phyloP scores from a whole-genome alignment of 345 rosid species.

The Euphorbia peplus region DNA sequence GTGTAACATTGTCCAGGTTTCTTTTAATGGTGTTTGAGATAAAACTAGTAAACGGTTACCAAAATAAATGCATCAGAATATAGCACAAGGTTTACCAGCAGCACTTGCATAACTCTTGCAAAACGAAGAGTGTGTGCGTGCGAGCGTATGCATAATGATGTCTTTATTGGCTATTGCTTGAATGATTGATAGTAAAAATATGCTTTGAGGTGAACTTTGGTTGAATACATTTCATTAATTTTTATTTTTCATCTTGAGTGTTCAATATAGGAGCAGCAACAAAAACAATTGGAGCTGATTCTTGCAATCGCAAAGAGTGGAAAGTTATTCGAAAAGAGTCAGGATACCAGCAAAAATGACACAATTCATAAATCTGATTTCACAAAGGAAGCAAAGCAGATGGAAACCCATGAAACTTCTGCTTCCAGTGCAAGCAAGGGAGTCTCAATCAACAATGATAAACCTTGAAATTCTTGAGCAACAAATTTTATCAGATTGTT shows the following conservation, averaged over 20 bases:
- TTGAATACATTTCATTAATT: slow-evolving; percentile 9
- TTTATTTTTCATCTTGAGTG: slow-evolving; percentile 17
- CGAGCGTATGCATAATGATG: neutral
- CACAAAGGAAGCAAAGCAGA: slow-evolving; percentile 26
- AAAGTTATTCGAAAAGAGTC: slow-evolving; percentile 53
- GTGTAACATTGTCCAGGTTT: neutral
- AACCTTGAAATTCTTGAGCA: slow-evolving; percentile 23
- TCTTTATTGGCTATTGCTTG: neutral
- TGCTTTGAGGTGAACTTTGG: neutral
- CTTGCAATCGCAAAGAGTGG: slow-evolving; percentile 66
- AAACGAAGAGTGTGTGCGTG: neutral
- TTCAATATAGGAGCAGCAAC: slow-evolving; percentile 73
- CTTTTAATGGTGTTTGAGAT: neutral
- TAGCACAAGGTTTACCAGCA: neutral
- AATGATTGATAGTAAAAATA: neutral
- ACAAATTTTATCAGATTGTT: slow-evolving; percentile 3
- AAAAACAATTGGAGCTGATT: slow-evolving; percentile 81
- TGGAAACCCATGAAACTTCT: slow-evolving; percentile 31
- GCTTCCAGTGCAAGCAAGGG: slow-evolving; percentile 23
- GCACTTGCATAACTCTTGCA: neutral
- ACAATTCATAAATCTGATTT: slow-evolving; percentile 25
- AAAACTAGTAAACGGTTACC: neutral
- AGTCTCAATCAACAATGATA: slow-evolving; percentile 29
- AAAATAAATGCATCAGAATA: neutral
- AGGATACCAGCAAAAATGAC: slow-evolving; percentile 27